Evolutionary conservation across 2,329 filamentous ascomycete genomes (phyloP).

Genomic region (Arthrobotrys sinensis): DNA sequence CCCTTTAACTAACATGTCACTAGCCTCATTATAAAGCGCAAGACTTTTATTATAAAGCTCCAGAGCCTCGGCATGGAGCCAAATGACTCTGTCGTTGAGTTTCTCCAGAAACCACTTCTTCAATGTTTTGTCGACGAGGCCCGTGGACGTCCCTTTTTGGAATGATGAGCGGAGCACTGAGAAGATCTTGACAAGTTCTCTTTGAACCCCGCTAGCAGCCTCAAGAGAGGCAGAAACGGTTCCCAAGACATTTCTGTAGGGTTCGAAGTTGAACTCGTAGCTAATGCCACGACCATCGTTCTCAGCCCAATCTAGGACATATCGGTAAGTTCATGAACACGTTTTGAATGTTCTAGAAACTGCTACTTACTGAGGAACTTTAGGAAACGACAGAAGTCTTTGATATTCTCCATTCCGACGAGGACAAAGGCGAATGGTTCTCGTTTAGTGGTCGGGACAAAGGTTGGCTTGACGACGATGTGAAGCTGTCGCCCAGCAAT

Average conservation of each 20-base stretch:
- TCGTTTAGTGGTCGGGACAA: neutral
- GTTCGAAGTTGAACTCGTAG: slow-evolving; percentile 47
- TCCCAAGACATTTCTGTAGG: slow-evolving; percentile 15
- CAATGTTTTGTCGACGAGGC: slow-evolving; percentile 11
- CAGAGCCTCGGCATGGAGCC: slow-evolving; percentile 17
- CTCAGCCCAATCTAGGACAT: slow-evolving; percentile 30
- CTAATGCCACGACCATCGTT: slow-evolving; percentile 41
- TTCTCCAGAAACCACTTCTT: neutral
- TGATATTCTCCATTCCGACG: slow-evolving; percentile 28
- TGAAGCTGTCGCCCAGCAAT: slow-evolving; percentile 52
- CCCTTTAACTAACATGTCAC: slow-evolving; percentile 11
- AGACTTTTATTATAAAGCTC: neutral
- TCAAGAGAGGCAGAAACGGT: neutral
- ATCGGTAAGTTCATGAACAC: neutral
- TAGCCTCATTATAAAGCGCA: slow-evolving; percentile 19
- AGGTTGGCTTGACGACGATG: slow-evolving; percentile 35
- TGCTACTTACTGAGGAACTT: slow-evolving; percentile 35
- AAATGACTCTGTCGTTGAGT: slow-evolving; percentile 35
- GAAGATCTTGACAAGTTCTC: neutral
- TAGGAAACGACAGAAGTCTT: slow-evolving; percentile 27
- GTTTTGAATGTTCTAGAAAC: neutral
- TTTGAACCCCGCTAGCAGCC: neutral
- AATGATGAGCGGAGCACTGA: slow-evolving; percentile 1
- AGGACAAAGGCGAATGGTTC: slow-evolving; percentile 35
- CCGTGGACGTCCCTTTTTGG: slow-evolving; percentile 28